Base-by-base conservation (phyloP, 441 rosid species). In the Corymbia calophylla region DNA sequence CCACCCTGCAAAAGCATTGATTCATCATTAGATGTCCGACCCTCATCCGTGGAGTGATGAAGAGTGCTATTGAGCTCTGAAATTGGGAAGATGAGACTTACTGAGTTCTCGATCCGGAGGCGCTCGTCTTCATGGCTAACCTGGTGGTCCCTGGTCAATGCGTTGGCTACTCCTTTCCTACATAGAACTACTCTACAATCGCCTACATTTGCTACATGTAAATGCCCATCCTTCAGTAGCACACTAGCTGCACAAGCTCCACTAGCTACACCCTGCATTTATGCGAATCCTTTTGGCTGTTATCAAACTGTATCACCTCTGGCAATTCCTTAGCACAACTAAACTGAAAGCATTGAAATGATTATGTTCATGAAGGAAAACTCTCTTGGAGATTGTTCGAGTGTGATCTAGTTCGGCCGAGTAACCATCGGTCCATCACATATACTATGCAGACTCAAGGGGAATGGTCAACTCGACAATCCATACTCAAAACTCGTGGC, bases 241-340 rank as follows among this genome's bases (percentile, higher is more conserved):
- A 91, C 94, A 87, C 92, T 93, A 6, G 94, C 93, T 32, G 92
- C 89, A 87, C 96, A 93, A 53, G 96, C 95, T 91, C 96, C 96
- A 80, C 96, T 90, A 49, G 88, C 87, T 35, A 90, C 87, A 49
- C 93, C 94, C 95, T 94, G 92, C 66, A 88, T 12, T 39, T 23
- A 73, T 39, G 84, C 1, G 9, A 62, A 29, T 27, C 68, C 68
- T 29, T 62, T 62, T 29, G 68, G 68, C 68, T 62, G 68, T 62
- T 62, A 62, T 29, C 68, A 73, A 73, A 23, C n/a, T 39, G 84
- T 12, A 39, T 73, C 84, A 39, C 51, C 51, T 73, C 29, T 39
- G 51, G 84, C 84, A 44, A 73, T 73, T 1, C 84, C 51, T 73
- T 23, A 12, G 84, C 12, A 73, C 23, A 21, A 73, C 51, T 21